Percentiles rank a stretch among this genome's conserved stretches.
phyloP scores from a whole-genome alignment of 768 basidiomycete genomes.

The Mycena filopes region DNA sequence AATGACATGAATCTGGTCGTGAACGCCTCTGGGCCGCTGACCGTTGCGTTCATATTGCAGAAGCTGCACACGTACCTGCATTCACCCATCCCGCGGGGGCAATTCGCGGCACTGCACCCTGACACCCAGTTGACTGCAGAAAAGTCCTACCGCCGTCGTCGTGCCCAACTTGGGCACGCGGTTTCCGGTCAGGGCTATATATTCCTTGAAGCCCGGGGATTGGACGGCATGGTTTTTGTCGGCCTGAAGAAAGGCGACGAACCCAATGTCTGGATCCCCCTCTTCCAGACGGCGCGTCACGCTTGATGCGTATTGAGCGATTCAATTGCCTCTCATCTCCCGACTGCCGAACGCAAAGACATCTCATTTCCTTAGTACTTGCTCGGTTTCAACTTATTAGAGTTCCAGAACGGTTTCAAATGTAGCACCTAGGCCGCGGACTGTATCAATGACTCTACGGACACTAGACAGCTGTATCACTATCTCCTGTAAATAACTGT shows the following conservation, averaged over 20 bases:
- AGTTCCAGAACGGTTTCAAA: not conserved
- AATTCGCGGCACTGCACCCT: not conserved
- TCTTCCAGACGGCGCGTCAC: not conserved
- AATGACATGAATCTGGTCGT: constrained; percentile 8
- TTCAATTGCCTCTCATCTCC: too few species aligned
- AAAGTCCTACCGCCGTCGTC: constrained; percentile 2
- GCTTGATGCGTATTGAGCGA: too few species aligned
- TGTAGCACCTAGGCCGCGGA: constrained; percentile 14
- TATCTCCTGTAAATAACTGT: not conserved
- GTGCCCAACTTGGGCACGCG: not conserved
- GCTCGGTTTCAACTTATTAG: not conserved
- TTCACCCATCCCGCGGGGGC: not conserved
- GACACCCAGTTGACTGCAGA: not conserved
- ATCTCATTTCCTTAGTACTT: too few species aligned
- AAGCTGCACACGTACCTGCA: constrained; percentile 25
- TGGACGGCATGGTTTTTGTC: constrained; percentile 13
- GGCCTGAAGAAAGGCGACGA: constrained; percentile 14
- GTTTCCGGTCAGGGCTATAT: constrained; percentile 1
- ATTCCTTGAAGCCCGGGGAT: constrained; percentile 22
- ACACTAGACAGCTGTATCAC: constrained; percentile 13
- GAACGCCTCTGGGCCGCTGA: not conserved
- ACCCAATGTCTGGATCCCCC: constrained; percentile 5
- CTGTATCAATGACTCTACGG: constrained; percentile 16
- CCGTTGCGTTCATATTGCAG: constrained; percentile 15
- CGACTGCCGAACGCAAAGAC: too few species aligned